Evolutionary conservation across 2,329 filamentous ascomycete genomes (phyloP).

Genomic region (Calonectria pauciramosa): DNA sequence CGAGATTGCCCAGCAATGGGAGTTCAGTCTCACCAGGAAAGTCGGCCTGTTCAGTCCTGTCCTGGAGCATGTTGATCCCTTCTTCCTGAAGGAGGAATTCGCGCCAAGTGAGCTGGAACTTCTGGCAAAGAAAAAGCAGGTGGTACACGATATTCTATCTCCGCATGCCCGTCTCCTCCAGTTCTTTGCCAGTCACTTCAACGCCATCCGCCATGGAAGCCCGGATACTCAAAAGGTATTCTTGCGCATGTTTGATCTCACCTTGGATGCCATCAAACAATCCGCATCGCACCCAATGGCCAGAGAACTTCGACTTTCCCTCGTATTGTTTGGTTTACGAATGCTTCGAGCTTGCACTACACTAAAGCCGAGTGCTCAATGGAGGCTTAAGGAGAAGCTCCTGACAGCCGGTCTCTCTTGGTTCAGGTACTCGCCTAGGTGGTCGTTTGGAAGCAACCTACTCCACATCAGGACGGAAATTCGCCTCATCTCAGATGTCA

Average conservation of each 20-base stretch:
- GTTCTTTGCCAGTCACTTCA: conserved; percentile 95
- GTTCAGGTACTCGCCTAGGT: conserved; percentile 87
- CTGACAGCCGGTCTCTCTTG: conserved; percentile 88
- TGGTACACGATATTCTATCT: conserved; percentile 84
- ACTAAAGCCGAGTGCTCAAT: conserved; percentile 74
- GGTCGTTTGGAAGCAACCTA: conserved; percentile 96
- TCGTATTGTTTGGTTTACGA: conserved; percentile 85
- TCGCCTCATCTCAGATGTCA: conserved; percentile 82
- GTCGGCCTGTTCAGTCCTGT: conserved; percentile 84
- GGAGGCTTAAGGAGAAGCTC: conserved; percentile 90
- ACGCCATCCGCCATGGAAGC: conserved; percentile 88
- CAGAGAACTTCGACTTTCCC: conserved; percentile 91
- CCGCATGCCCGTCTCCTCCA: conserved; percentile 89
- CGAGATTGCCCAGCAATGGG: conserved; percentile 93
- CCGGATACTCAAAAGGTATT: conserved; percentile 86
- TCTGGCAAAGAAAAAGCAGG: conserved; percentile 81
- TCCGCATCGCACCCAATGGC: conserved; percentile 87
- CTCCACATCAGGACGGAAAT: conserved; percentile 95
- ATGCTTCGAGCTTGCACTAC: conserved; percentile 81
- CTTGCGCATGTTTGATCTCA: conserved; percentile 82
- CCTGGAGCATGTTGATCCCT: conserved; percentile 85
- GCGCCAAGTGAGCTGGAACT: conserved; percentile 87
- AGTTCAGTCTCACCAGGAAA: conserved; percentile 81
- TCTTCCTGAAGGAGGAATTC: conserved; percentile 92
- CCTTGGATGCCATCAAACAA: conserved; percentile 79